Conservation (phyloP, 2,329 filamentous ascomycete species). For the Furcasterigmium sp. region DNA sequence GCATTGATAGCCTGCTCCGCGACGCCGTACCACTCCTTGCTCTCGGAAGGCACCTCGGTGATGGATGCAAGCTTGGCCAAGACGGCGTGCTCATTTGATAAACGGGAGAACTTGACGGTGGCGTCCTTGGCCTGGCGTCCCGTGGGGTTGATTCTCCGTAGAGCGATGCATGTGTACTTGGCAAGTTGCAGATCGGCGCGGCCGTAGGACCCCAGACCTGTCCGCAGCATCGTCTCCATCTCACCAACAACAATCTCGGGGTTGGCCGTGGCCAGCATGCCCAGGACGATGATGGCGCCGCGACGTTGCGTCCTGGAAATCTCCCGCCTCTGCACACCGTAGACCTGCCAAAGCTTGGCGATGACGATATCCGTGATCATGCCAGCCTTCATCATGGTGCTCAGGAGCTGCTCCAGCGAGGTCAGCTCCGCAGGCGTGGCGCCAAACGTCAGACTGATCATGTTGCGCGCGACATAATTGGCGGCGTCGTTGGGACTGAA, state of each 20-base stretch:
- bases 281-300: slow-evolving; percentile 91
- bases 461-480: slow-evolving; percentile 94
- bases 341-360: slow-evolving; percentile 94
- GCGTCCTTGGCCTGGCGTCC: slow-evolving; percentile 76
- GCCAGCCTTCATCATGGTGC: slow-evolving; percentile 95
- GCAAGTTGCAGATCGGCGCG: slow-evolving; percentile 80
- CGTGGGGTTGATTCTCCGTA: slow-evolving; percentile 82
- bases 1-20: slow-evolving; percentile 95
- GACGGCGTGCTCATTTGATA: slow-evolving; percentile 90
- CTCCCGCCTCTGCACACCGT: slow-evolving; percentile 87
- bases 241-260: slow-evolving; percentile 91
- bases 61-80: slow-evolving; percentile 76
- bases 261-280: slow-evolving; percentile 91
- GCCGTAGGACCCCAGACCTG: slow-evolving; percentile 78
- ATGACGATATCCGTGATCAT: slow-evolving; percentile 82
- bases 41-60: slow-evolving; percentile 78
- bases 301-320: slow-evolving; percentile 88
- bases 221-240: slow-evolving; percentile 89
- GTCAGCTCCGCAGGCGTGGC: slow-evolving; percentile 93
- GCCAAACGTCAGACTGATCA: slow-evolving; percentile 97
- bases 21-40: slow-evolving; percentile 93
- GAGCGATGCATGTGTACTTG: slow-evolving; percentile 91
- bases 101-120: slow-evolving; percentile 62
- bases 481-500: slow-evolving; percentile 87
- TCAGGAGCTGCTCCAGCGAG: slow-evolving; percentile 87